Evolutionary conservation across 1,284 basidiomycete species (phyloP), one percentile per base, ranked within the genome.

Genomic region (Neotropicomus parvogracilis): DNA sequence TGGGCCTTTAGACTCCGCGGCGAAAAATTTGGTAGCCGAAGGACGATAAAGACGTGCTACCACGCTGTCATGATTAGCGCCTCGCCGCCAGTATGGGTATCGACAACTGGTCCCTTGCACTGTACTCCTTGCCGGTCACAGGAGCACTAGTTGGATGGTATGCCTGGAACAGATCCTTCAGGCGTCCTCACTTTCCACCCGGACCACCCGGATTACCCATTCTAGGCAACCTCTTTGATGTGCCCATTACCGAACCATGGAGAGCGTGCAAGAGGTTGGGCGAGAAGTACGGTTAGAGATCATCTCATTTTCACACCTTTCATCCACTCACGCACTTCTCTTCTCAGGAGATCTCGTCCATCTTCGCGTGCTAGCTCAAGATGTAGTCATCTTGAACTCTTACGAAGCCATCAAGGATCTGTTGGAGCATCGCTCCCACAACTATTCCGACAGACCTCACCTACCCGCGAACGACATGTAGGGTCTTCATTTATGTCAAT

Each of bases 401-500:
- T 27, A 48, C n/a, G 46, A 45, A 32, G 46, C 11, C 4, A 48
- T 48, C 20, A 45, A 16, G 21, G 46, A 48, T 20, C 6, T 48
- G 34, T 32, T 48, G 3, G 46, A 48, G 14, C 21, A 48, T 6
- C 46, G 46, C 14, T 48, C 46, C 20, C 46, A 46, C 20, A 48
- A 45, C 34, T 48, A 48, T 37, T 48, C 46, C 21, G 21, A 48
- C 42, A 45, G 46, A 31, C 46, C 46, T 1, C 29, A 48, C 34
- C 36, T 48, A 36, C 46, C 46, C 13, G 46, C 34, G 16, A 32
- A 32, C 5, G 21, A 27, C 27, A 31, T 48, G 46, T 48, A 12
- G 2, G 46, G 37, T 24, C 6, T 26, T 26, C 8, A 16, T 26
- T 3, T 10, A n/a, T 28, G 24, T 21, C 6, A 24, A 8, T 2